These are phyloP conservation scores for Saccharum spontaneum DNA, from an alignment of 176 grass and related monocot species.

Conservation along the genomic window DNA sequence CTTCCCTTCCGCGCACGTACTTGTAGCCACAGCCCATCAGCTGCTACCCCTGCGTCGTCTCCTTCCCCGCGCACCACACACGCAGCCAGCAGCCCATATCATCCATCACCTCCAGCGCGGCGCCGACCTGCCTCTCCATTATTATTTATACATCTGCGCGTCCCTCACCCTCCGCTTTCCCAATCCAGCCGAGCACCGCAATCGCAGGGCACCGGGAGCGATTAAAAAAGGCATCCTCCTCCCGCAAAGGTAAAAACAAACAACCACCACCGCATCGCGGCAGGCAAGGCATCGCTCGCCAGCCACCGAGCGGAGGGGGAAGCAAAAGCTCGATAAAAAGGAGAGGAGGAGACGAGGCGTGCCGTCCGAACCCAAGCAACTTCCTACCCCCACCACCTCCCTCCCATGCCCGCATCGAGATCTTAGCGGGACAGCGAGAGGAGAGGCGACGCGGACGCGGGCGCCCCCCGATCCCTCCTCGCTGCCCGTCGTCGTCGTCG, in stretches of 20 bases:
- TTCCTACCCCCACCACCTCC: conserved; percentile 8
- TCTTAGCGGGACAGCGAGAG: conserved; percentile 50
- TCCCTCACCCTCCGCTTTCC: conserved; percentile 38
- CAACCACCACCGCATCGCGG: conserved; percentile 37
- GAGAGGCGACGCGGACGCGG: conserved; percentile 35
- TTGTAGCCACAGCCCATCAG: neutral
- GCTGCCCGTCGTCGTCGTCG: conserved; percentile 15
- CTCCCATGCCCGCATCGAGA: conserved; percentile 51
- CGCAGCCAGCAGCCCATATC: neutral
- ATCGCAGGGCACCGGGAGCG: conserved; percentile 36
- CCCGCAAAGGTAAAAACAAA: conserved; percentile 44
- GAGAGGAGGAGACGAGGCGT: conserved; percentile 52
- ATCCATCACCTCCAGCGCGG: conserved; percentile 44
- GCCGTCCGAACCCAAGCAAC: conserved; percentile 57
- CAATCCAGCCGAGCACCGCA: conserved; percentile 51
- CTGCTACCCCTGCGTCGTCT: neutral
- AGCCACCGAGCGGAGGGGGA: conserved; percentile 37
- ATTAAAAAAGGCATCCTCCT: conserved; percentile 42
- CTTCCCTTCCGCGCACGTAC: neutral
- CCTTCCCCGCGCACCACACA: conserved; percentile 17
- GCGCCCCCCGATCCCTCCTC: conserved; percentile 36
- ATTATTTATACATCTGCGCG: conserved; percentile 38
- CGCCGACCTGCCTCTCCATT: conserved; percentile 41
- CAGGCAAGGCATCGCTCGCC: conserved; percentile 28
- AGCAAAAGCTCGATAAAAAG: conserved; percentile 64